Conservation (phyloP, 2,329 filamentous ascomycete species). For the Calonectria hawksworthii region DNA sequence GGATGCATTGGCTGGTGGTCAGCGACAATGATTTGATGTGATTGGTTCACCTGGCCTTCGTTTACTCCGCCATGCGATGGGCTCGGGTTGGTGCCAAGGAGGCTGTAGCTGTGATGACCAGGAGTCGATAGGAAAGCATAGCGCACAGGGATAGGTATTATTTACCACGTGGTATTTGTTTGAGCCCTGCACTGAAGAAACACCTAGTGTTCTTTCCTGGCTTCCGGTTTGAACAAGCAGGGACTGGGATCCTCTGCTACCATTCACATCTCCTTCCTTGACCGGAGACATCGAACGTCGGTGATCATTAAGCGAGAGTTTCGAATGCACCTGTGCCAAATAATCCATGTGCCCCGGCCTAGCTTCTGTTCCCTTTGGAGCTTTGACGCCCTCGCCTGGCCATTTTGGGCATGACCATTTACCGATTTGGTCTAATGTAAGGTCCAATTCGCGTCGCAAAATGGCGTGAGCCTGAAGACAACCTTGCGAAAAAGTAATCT, state of each 20-base stretch:
- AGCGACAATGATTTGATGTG: not conserved
- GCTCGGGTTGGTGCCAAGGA: not conserved
- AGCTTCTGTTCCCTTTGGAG: not conserved
- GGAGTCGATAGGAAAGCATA: not conserved
- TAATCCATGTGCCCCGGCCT: not conserved
- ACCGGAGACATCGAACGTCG: not conserved
- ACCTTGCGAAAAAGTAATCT: no score
- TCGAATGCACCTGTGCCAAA: not conserved
- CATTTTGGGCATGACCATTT: not conserved
- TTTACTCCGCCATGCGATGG: not conserved
- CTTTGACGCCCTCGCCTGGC: not conserved
- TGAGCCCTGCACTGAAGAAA: not conserved
- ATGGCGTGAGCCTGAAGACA: not conserved
- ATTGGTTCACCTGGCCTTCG: not conserved
- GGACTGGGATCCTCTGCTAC: not conserved
- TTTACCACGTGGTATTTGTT: not conserved
- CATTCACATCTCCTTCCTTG: not conserved
- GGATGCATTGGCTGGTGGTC: no score
- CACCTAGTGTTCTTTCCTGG: not conserved
- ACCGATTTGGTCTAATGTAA: not conserved
- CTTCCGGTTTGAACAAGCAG: not conserved
- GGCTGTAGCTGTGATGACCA: not conserved
- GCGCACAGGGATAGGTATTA: not conserved
- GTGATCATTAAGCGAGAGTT: not conserved
- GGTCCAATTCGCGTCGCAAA: not conserved